Base-by-base conservation (phyloP, 2,329 filamentous ascomycete genomes). In the Alternaria sp. region DNA sequence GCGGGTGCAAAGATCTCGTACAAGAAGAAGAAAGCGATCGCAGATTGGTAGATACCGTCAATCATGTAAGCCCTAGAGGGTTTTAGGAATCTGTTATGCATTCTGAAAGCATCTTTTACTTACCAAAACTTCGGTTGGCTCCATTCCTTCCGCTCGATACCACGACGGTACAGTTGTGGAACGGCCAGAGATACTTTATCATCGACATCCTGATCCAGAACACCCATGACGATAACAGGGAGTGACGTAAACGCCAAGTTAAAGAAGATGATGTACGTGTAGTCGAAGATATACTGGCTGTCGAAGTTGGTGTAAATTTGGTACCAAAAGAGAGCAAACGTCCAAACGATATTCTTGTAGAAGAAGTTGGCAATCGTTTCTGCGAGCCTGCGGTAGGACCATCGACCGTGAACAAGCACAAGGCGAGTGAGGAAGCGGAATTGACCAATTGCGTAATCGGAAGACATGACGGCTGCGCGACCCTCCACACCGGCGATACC, bases 271-370 rank as follows among this genome's bases (percentile, higher is more conserved):
- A 99, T 97, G 80, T 98, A 99, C 37, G 92, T 96, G 82, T 97
- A 97, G 78, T 99, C 95, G 81, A 96, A 97, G 52, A 97, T 87
- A 76, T 97, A 98, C 44, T 94, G 94, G 78, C 94, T 93, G 80
- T 99, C 95, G 77, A 96, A 97, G 79, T 96, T 90, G 82, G 91
- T 92, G 79, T 90, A 99, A 54, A 97, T 92, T 76, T 96, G 93
- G 79, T 91, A 99, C 94, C 94, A 98, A 84, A 98, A 97, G 58
- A 99, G 90, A 41, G 90, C 86, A 74, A 97, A 94, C 0, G 92
- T 95, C 95, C 95, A 99, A 51, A 98, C 90, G 79, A 99, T 90
- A 82, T 98, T 99, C 90, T 99, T 99, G 87, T 98, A 99, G 83
- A 99, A 99, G 84, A 99, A 99, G 78, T 99, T 99, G 77, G 93